phyloP scores from a whole-genome alignment of 1,139 yeast species.

The Pichia terricola region DNA sequence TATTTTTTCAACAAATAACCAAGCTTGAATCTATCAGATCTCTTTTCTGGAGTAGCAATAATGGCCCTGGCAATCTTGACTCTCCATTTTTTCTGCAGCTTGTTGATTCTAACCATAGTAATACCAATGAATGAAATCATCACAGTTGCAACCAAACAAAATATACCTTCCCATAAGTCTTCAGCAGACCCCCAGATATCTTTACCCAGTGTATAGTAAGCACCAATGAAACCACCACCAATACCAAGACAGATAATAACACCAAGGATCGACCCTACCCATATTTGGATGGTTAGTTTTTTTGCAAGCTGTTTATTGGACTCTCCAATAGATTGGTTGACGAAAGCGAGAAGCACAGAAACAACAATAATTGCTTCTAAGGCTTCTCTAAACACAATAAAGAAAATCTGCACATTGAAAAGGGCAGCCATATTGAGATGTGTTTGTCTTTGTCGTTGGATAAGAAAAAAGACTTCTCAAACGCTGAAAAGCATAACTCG shows the following conservation, averaged over 20 bases:
- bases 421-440: constrained; percentile 23
- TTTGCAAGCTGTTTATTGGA: constrained; percentile 33
- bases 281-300: constrained; percentile 60
- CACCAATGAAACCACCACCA: constrained; percentile 81
- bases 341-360: constrained; percentile 80
- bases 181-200: constrained; percentile 84
- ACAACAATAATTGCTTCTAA: constrained; percentile 85
- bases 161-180: constrained; percentile 89
- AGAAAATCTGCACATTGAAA: constrained; percentile 56
- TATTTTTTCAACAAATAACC: constrained; percentile 46
- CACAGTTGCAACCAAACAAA: constrained; percentile 73
- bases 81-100: constrained; percentile 89
- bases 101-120: constrained; percentile 83
- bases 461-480: background rate
- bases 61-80: constrained; percentile 70
- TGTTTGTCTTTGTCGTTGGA: too few species aligned
- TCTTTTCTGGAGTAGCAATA: constrained; percentile 26
- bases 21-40: constrained; percentile 31
- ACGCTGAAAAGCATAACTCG: background rate
- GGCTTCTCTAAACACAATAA: constrained; percentile 83
- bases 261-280: constrained; percentile 71
- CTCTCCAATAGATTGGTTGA: constrained; percentile 69
- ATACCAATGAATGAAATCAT: constrained; percentile 86
- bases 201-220: constrained; percentile 67
- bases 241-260: constrained; percentile 62